Base-by-base conservation (phyloP, 106 monocot species). In the Platanthera zijinensis region DNA sequence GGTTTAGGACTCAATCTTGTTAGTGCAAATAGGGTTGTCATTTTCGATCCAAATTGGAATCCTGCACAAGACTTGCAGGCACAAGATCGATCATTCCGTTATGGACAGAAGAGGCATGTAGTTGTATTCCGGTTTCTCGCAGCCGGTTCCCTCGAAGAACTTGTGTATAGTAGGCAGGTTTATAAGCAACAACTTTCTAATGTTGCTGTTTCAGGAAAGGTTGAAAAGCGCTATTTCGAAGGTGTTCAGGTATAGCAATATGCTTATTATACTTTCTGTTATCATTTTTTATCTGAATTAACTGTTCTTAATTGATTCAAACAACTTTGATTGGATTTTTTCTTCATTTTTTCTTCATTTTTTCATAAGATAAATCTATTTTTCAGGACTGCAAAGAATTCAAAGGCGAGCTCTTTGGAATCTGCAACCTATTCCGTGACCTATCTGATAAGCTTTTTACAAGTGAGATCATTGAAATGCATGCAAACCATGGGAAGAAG, bases 11-110 rank as follows among this genome's bases (percentile, higher is more conserved):
- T 96, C 66, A 92, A 96, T 85, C 84, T 96, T 66, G 92, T 92
- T 52, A 88, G 92, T 87, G 95, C 95, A 80, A 96, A 96, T 56
- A 90, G 89, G 75, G 90, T 96, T n/a, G 92, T 92, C 45, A 92
- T 96, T 76, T 96, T 92, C 78, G 95, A 96, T 64, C 95, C 95
- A 75, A 96, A 93, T 80, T 96, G 95, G 95, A 96, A 96, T 76
- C 95, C 95, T 69, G 86, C 95, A 72, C 92, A 92, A 87, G 95
- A 96, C 61, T 77, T 96, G 75, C 95, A 96, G 83, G 95, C 92
- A 52, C 95, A 96, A 69, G 95, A 96, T 52, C 81, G 95, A 59
- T 96, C 95, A 71, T 96, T 96, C 73, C 88, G 92, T 66, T 96
- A 87, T 85, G 95, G 95, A 17, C 92, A 96, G 75, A 96, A 89